Conservation (phyloP, 306 rosid genomes). For the Lotus japonicus region DNA sequence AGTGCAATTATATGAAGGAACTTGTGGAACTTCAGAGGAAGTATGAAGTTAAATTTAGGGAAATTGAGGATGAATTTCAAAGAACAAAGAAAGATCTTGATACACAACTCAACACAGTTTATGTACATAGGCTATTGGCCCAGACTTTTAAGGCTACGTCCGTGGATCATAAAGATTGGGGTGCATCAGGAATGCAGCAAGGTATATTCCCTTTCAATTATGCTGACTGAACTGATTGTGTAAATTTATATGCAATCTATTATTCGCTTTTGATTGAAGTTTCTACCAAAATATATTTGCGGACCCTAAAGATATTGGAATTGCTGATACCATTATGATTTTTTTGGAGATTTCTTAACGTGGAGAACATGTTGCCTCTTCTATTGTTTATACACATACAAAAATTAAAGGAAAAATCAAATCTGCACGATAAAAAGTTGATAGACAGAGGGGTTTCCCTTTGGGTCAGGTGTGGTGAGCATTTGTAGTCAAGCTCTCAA, state of each 20-base stretch:
- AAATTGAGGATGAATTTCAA: conserved; percentile 37
- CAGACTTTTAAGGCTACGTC: conserved; percentile 57
- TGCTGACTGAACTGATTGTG: neutral
- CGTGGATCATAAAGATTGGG: conserved; percentile 31
- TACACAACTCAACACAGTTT: conserved; percentile 27
- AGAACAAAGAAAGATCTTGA: conserved; percentile 39
- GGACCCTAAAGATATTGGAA: neutral
- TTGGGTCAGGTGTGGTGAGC: neutral
- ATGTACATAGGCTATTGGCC: conserved; percentile 47
- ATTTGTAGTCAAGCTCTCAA: neutral
- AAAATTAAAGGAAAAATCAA: neutral
- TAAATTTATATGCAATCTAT: conserved; percentile 6
- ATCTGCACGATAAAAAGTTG: neutral
- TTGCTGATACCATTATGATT: neutral
- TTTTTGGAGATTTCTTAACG: neutral
- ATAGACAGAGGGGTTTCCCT: neutral
- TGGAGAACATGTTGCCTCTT: neutral
- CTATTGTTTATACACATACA: neutral
- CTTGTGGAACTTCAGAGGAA: conserved; percentile 49
- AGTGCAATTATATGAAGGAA: conserved; percentile 54
- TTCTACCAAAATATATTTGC: conserved; percentile 17
- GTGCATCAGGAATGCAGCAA: conserved; percentile 38
- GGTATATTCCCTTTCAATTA: conserved; percentile 33
- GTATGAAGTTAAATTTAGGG: conserved; percentile 44
- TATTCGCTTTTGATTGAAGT: neutral